Evolutionary conservation across 2,329 filamentous ascomycete species (phyloP), one percentile per base, ranked within the genome.

Genomic region (Penicillium nordicum): DNA sequence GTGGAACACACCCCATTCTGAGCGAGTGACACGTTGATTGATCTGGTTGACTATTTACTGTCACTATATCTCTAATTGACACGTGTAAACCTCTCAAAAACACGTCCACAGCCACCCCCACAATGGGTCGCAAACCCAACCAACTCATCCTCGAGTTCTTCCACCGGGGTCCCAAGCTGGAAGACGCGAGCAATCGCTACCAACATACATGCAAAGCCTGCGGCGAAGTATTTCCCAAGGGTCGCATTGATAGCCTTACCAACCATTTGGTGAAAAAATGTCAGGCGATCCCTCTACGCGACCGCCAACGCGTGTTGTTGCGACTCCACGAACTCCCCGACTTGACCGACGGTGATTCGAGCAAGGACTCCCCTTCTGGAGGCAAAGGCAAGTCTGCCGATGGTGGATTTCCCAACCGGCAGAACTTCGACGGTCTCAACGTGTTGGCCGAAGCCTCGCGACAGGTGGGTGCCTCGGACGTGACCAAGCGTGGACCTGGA

Each of bases 111-210:
- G 40, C 29, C 36, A 45, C 50, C 21, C 30, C 30, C 57, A 80
- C 72, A 57, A 93, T 93, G 90, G 90, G 90, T 72, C 85, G 90
- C 71, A 88, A 88, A 76, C 90, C 90, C 63, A 93, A 94, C 75
- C 85, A 86, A 67, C 81, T 96, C 65, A 92, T 96, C 72, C 82
- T 90, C 73, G 86, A 93, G 76, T 94, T 91, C 79, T 97, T 96
- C 74, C 85, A 90, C 72, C 85, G 92, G 65, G 92, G 92, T 10
- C 84, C 85, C 38, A 96, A 96, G 77, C 83, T 96, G 67, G 86
- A 88, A 70, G 91, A 96, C 76, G 88, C 89, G 62, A 94, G 90
- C 78, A 96, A 96, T 74, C 86, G 92, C 57, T 97, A 97, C 71
- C 87, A 90, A 66, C 90, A 96, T 71, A 94, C 89, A 12, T 96